phyloP scores from a whole-genome alignment of 176 grass and related monocot species.

The Otatea glauca region DNA sequence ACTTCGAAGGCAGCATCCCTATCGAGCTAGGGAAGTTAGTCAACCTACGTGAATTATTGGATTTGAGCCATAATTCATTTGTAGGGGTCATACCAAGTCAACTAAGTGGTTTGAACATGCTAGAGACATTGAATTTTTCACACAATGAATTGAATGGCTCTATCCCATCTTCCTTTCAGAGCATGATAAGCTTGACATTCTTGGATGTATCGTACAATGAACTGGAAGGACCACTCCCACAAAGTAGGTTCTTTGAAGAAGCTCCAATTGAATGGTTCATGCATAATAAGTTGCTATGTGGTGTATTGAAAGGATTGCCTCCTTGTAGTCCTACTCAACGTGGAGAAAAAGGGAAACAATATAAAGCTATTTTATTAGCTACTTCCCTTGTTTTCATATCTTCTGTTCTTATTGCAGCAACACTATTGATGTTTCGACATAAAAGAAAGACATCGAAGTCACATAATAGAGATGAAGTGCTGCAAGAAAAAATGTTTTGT shows the following conservation, averaged over 20 bases:
- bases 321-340: not conserved
- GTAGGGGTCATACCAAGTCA: not conserved
- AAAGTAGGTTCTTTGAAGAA: not conserved
- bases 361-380: not conserved
- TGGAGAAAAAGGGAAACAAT: not conserved
- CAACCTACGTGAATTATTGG: not conserved
- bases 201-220: not conserved
- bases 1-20: not conserved
- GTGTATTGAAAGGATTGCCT: not conserved
- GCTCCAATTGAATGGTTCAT: not conserved
- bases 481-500: not conserved
- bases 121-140: not conserved
- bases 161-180: not conserved
- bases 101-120: not conserved
- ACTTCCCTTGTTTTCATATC: too few species aligned
- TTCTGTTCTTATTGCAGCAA: too few species aligned
- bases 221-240: not conserved
- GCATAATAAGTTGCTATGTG: not conserved
- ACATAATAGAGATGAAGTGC: not conserved
- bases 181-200: not conserved
- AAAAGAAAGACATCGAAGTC: not conserved
- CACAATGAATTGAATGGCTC: not conserved
- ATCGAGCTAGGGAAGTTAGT: not conserved
- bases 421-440: not conserved
- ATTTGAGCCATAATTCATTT: slow-evolving; percentile 14